Conservation (phyloP, 306 rosid species). For the Cicer bijugum region DNA sequence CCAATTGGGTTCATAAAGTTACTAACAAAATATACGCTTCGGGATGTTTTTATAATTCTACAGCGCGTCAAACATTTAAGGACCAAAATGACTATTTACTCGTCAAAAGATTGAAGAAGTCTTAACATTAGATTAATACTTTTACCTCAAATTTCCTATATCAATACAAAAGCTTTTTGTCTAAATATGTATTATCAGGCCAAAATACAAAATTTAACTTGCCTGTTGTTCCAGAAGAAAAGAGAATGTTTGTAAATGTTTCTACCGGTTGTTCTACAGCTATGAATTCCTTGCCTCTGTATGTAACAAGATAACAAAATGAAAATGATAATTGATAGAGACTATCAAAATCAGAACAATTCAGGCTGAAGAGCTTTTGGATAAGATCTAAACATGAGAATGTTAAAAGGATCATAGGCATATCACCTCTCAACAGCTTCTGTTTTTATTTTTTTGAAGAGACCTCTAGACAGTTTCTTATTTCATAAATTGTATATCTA, state of each 20-base stretch:
- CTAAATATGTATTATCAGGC: constrained; percentile 23
- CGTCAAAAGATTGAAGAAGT: background rate
- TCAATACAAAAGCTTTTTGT: constrained; percentile 7
- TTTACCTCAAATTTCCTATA: constrained; percentile 17
- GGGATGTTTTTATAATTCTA: too few relatives aligned
- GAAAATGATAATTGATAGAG: constrained; percentile 25
- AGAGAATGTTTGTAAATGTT: constrained; percentile 75
- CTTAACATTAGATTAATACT: constrained; percentile 19
- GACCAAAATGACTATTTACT: too few relatives aligned
- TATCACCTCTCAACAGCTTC: constrained; percentile 12
- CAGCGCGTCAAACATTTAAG: too few relatives aligned
- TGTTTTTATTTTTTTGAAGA: too few relatives aligned
- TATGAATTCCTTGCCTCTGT: constrained; percentile 79
- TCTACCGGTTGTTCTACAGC: constrained; percentile 72
- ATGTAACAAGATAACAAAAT: constrained; percentile 42
- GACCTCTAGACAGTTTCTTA: constrained; percentile 27
- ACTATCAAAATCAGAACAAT: constrained; percentile 16
- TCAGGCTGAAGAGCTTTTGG: constrained; percentile 27
- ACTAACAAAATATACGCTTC: too few relatives aligned
- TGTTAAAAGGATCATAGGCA: constrained; percentile 6
- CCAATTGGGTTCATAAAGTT: too few relatives aligned
- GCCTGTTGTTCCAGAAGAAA: constrained; percentile 99
- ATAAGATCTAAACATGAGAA: constrained; percentile 33
- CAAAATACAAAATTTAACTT: constrained; percentile 37
- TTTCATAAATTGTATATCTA: constrained; percentile 14